phyloP scores from a whole-genome alignment of 257 asterid species.

The Nicotiana tabacum region DNA sequence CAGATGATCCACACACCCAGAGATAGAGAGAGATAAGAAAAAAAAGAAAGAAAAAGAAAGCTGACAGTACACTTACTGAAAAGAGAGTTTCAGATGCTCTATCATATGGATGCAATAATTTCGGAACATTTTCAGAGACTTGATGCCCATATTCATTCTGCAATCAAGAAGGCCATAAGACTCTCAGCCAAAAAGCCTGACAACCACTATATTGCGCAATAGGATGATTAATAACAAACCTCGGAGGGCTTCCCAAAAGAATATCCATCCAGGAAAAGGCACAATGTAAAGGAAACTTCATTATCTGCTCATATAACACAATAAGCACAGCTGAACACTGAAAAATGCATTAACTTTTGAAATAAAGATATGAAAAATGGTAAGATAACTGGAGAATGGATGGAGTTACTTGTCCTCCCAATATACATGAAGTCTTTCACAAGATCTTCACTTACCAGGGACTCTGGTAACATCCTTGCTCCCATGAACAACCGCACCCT shows the following conservation, averaged over 20 bases:
- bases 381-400: background rate
- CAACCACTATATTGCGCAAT: conserved; percentile 5
- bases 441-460: conserved; percentile 35
- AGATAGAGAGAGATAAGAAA: background rate
- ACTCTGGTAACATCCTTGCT: conserved; percentile 27
- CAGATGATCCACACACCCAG: background rate
- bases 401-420: background rate
- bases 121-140: conserved; percentile 48
- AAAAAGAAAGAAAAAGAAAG: background rate
- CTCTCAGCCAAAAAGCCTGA: background rate
- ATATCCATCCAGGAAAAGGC: conserved; percentile 84
- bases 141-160: conserved; percentile 59
- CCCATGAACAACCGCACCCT: conserved; percentile 41
- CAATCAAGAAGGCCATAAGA: conserved; percentile 17
- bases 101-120: conserved; percentile 77
- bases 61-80: conserved; percentile 48
- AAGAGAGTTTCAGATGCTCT: conserved; percentile 88
- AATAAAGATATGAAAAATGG: conserved; percentile 4
- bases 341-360: background rate
- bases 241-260: conserved; percentile 63
- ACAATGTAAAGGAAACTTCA: conserved; percentile 70
- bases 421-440: background rate
- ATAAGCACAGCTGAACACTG: background rate
- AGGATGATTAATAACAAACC: conserved; percentile 43
- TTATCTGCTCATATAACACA: conserved; percentile 36